phyloP scores from a whole-genome alignment of 108 stramenopile species.

The Bacterosira constricta region DNA sequence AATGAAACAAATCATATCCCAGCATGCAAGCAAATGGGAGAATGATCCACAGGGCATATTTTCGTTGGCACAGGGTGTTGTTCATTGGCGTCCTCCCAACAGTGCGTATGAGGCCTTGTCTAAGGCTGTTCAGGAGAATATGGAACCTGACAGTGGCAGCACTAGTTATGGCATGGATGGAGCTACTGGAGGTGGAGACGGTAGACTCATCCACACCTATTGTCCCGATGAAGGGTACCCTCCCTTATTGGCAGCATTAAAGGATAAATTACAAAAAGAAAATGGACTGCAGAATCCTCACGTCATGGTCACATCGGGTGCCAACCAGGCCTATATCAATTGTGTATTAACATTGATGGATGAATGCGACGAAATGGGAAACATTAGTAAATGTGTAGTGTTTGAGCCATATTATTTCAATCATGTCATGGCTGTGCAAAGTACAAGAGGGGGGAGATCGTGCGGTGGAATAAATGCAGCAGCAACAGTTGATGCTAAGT shows the following conservation, averaged over 20 bases:
- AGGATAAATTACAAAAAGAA: conserved; percentile 59
- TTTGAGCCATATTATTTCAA: conserved; percentile 94
- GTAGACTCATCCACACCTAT: conserved; percentile 63
- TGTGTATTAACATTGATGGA: conserved; percentile 77
- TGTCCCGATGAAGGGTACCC: conserved; percentile 84
- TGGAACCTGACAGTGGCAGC: background rate
- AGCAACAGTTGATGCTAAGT: conserved; percentile 24
- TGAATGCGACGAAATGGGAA: conserved; percentile 8
- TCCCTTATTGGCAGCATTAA: conserved; percentile 55
- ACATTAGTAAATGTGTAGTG: conserved; percentile 65
- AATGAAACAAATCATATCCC: conserved; percentile 71
- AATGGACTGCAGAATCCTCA: conserved; percentile 61
- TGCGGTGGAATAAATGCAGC: background rate
- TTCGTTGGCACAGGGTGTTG: conserved; percentile 86
- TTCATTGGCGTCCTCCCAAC: conserved; percentile 79
- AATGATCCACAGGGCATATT: conserved; percentile 66
- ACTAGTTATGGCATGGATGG: conserved; percentile 11
- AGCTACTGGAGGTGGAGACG: conserved; percentile 4
- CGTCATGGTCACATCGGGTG: conserved; percentile 93
- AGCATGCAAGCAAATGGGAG: conserved; percentile 67
- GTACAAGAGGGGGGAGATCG: conserved; percentile 13
- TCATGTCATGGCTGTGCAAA: conserved; percentile 86
- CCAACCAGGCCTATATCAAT: conserved; percentile 94
- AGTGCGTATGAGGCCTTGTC: conserved; percentile 43
- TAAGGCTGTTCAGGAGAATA: conserved; percentile 23